A percentile compares a stretch with the other conserved stretches of the same genome.
These are phyloP conservation scores for Haplosporangium sp. DNA, from an alignment of 371 early-diverging fungal genomes.

Conservation along the genomic window DNA sequence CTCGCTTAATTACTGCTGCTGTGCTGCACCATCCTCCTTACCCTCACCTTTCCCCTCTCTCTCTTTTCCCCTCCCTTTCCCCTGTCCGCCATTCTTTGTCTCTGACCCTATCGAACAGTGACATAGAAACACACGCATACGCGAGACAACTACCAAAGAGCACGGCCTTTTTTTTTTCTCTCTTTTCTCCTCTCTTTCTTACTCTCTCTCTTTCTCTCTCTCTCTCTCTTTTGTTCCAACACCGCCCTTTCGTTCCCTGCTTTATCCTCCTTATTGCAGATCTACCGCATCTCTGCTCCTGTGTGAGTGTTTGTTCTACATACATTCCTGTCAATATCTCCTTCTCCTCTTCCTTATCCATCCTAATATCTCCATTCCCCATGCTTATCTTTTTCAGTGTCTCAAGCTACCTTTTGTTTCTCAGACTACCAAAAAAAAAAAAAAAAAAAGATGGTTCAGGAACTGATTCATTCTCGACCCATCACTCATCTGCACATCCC, in stretches of 20 bases:
- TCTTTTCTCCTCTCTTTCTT: conserved; percentile 1
- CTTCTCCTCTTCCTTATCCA: conserved; percentile 5
- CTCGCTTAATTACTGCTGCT: not conserved
- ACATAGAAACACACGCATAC: not conserved
- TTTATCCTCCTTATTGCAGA: not conserved
- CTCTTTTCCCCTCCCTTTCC: not conserved
- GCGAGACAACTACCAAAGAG: not conserved
- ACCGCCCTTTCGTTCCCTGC: not conserved
- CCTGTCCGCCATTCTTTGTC: not conserved
- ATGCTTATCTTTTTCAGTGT: too few species aligned
- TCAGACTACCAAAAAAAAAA: too few species aligned
- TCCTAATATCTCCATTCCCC: too few species aligned
- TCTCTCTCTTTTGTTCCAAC: not conserved
- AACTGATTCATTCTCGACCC: too few species aligned
- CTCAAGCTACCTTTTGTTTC: too few species aligned
- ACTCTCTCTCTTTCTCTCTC: not conserved
- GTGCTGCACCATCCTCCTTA: conserved; percentile 13
- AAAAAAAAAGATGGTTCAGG: too few species aligned
- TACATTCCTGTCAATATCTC: not conserved
- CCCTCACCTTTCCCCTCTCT: not conserved
- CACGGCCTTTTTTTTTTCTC: not conserved
- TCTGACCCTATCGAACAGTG: not conserved
- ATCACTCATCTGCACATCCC: too few species aligned
- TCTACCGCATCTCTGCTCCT: conserved; percentile 6
- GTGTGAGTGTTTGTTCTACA: too few species aligned